Evolutionary conservation across 495 filamentous ascomycete species (phyloP).

Genomic region (Hypoxylon trugodes): DNA sequence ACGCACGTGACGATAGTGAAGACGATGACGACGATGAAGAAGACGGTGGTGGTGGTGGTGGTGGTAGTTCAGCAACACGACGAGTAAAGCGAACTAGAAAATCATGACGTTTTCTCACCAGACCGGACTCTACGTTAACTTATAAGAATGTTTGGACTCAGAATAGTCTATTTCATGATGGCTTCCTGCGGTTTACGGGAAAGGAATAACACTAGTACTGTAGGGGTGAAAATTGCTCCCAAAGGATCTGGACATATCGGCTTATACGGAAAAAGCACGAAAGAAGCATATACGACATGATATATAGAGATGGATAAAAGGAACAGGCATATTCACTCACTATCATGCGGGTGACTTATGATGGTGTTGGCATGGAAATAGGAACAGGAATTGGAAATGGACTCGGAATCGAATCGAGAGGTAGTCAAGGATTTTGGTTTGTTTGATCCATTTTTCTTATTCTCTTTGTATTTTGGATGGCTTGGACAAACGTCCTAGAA

Average conservation of each 20-base stretch:
- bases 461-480: too few relatives aligned
- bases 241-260: conserved; percentile 23
- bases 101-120: conserved; percentile 18
- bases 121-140: neutral
- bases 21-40: conserved; percentile 58
- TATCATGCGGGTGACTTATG: conserved; percentile 8
- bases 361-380: conserved; percentile 10
- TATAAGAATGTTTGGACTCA: neutral
- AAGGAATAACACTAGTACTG: conserved; percentile 5
- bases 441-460: conserved; percentile 15
- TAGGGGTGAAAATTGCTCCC: conserved; percentile 7
- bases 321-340: conserved; percentile 17
- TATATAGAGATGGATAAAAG: conserved; percentile 22
- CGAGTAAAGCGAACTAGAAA: conserved; percentile 39
- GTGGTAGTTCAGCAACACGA: conserved; percentile 18
- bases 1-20: conserved; percentile 58
- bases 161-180: conserved; percentile 8
- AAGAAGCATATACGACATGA: conserved; percentile 23
- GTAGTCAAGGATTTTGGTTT: conserved; percentile 3
- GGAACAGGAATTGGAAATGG: conserved; percentile 1
- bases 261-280: conserved; percentile 32
- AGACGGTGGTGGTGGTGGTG: too few relatives aligned
- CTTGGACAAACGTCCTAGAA: conserved; percentile 25
- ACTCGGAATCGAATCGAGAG: too few relatives aligned
- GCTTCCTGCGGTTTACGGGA: conserved; percentile 12